Percentiles rank a stretch among this genome's conserved stretches.
phyloP scores from a whole-genome alignment of 2,329 filamentous ascomycete species.

The Pseudogymnoascus sp. region DNA sequence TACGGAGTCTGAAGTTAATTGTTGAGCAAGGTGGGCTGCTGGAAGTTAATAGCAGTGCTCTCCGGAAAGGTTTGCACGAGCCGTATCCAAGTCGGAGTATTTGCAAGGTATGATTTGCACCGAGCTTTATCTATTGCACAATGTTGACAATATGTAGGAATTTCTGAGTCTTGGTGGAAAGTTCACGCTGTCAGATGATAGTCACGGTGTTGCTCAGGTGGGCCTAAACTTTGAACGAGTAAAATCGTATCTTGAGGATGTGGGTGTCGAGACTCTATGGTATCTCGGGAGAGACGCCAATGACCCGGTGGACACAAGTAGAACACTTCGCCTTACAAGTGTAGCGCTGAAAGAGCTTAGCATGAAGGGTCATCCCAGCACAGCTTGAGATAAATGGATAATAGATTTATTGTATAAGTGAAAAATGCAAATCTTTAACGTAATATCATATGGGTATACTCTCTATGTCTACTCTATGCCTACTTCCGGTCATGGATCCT shows the following conservation, averaged over 20 bases:
- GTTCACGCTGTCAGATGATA: conserved; percentile 92
- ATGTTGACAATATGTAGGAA: conserved; percentile 39
- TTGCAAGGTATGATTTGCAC: conserved; percentile 53
- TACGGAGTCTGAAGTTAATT: conserved; percentile 67
- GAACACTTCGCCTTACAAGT: neutral
- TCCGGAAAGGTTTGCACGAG: conserved; percentile 85
- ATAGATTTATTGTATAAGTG: neutral
- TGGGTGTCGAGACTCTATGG: conserved; percentile 60
- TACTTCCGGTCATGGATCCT: neutral
- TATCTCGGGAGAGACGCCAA: neutral
- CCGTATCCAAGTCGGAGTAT: conserved; percentile 79
- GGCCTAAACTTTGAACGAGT: conserved; percentile 74
- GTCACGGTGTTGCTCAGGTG: conserved; percentile 80
- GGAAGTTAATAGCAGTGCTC: conserved; percentile 80
- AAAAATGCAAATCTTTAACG: neutral
- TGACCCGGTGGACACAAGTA: neutral
- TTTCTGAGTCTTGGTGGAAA: conserved; percentile 67
- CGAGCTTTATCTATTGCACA: conserved; percentile 8
- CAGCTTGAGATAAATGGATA: neutral
- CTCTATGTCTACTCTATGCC: neutral
- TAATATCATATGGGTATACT: neutral
- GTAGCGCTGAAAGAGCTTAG: neutral
- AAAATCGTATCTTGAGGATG: conserved; percentile 59
- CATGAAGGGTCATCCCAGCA: neutral
- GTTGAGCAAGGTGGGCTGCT: conserved; percentile 70